These are phyloP conservation scores for Thelonectria olida DNA, from an alignment of 2,329 filamentous ascomycete species.

Conservation along the genomic window DNA sequence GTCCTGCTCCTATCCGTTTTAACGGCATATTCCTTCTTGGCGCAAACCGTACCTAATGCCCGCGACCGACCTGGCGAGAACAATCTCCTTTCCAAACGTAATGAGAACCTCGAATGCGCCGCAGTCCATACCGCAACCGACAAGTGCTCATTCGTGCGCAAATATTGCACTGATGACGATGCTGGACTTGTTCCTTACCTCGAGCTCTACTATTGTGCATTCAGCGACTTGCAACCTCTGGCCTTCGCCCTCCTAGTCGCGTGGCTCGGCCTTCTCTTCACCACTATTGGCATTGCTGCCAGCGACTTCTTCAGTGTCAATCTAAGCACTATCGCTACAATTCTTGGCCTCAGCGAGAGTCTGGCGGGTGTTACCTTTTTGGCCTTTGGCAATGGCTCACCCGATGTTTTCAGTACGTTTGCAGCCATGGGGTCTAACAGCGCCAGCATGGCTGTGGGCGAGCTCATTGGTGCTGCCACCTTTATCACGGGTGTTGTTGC, in stretches of 20 bases:
- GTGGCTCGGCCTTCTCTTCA: conserved; percentile 92
- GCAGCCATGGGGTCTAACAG: conserved; percentile 97
- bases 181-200: conserved; percentile 91
- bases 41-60: conserved; percentile 29
- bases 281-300: conserved; percentile 95
- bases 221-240: conserved; percentile 73
- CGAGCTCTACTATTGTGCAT: conserved; percentile 86
- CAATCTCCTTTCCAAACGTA: conserved; percentile 38
- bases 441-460: conserved; percentile 94
- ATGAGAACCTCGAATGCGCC: conserved; percentile 69
- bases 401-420: conserved; percentile 98
- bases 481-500: conserved; percentile 98
- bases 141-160: conserved; percentile 85
- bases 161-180: conserved; percentile 88
- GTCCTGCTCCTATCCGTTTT: conserved; percentile 57
- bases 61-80: conserved; percentile 10
- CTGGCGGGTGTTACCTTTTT: conserved; percentile 96
- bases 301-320: conserved; percentile 99
- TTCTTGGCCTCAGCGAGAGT: conserved; percentile 94
- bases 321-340: conserved; percentile 87
- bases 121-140: conserved; percentile 80
- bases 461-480: conserved; percentile 91
- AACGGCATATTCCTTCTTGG: conserved; percentile 55
- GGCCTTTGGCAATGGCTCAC: conserved; percentile 96
- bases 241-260: conserved; percentile 81